Evolutionary conservation across 345 rosid genomes (phyloP).

Genomic region (Excoecaria cochinchinensis): DNA sequence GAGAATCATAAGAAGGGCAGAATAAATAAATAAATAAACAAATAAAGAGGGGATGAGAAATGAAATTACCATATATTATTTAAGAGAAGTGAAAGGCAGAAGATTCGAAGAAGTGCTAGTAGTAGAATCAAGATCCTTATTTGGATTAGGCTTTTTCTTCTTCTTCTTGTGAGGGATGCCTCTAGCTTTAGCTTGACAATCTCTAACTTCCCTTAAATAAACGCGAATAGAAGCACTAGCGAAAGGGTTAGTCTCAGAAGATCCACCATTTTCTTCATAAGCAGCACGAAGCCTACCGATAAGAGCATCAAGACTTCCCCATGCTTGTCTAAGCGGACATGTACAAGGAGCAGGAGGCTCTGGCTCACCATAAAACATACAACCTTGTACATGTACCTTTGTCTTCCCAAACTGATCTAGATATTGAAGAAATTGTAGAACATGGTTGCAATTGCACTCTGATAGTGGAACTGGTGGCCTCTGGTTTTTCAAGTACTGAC

Average conservation of each 20-base stretch:
- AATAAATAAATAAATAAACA: not conserved
- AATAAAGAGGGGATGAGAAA: not conserved
- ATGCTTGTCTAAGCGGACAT: constrained; percentile 82
- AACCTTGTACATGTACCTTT: constrained; percentile 69
- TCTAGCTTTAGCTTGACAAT: constrained; percentile 81
- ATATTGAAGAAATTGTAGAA: constrained; percentile 67
- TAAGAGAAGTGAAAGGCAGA: constrained; percentile 49
- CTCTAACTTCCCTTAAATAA: constrained; percentile 73
- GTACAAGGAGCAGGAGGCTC: constrained; percentile 92
- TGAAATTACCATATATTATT: constrained; percentile 20
- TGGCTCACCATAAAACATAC: constrained; percentile 82
- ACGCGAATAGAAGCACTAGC: constrained; percentile 69
- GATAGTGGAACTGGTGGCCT: constrained; percentile 64
- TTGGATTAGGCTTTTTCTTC: constrained; percentile 47
- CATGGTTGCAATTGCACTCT: constrained; percentile 62
- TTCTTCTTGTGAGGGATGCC: constrained; percentile 89
- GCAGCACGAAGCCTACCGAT: constrained; percentile 89
- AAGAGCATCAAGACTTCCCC: constrained; percentile 93
- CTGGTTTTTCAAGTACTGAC: constrained; percentile 67
- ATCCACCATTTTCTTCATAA: constrained; percentile 84
- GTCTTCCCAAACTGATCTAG: constrained; percentile 88
- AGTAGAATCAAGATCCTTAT: constrained; percentile 13
- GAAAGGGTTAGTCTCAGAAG: constrained; percentile 77
- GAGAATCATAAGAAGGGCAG: not conserved
- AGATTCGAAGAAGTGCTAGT: constrained; percentile 26